phyloP scores from a whole-genome alignment of 2,329 filamentous ascomycete genomes.

The Ophiostoma piceae region DNA sequence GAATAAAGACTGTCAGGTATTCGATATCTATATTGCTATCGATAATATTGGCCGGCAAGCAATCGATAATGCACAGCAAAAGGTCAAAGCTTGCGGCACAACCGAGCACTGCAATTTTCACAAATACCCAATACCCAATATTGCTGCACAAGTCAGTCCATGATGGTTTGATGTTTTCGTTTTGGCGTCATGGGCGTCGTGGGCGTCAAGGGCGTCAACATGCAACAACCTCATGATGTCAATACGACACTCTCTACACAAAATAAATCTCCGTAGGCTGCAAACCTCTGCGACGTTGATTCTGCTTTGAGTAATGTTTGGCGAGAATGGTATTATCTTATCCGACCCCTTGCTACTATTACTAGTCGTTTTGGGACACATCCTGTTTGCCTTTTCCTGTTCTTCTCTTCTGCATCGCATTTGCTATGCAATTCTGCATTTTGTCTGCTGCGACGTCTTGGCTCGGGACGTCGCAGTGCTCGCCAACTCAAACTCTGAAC shows the following conservation, averaged over 20 bases:
- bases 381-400: neutral
- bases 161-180: neutral
- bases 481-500: slow-evolving; percentile 10
- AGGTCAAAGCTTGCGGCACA: neutral
- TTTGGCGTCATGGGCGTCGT: neutral
- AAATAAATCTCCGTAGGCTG: neutral
- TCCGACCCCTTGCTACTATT: slow-evolving; percentile 2
- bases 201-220: neutral
- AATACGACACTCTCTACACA: neutral
- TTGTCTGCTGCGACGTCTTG: neutral
- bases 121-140: neutral
- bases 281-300: neutral
- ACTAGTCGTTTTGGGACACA: slow-evolving; percentile 4
- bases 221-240: neutral
- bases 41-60: neutral
- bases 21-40: neutral
- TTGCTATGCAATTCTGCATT: neutral
- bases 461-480: neutral
- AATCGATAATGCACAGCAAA: neutral
- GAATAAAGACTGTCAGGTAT: neutral
- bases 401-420: neutral
- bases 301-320: slow-evolving; percentile 8
- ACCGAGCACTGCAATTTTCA: neutral
- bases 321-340: neutral
- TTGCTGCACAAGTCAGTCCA: slow-evolving; percentile 2